phyloP scores from a whole-genome alignment of 495 filamentous ascomycete genomes.

The Bacidia gigantensis region DNA sequence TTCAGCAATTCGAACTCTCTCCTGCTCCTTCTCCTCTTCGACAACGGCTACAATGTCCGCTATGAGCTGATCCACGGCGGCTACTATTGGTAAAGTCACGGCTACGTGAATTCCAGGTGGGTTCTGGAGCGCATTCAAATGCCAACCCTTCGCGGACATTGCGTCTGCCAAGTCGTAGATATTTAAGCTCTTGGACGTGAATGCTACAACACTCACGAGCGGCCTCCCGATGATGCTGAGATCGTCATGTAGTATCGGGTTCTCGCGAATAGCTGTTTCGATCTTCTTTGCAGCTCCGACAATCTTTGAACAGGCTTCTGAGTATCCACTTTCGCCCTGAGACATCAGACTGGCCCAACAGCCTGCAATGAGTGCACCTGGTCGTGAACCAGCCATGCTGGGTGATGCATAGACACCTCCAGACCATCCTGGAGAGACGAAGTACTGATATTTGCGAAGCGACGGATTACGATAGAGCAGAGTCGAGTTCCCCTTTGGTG shows the following conservation, averaged over 20 bases:
- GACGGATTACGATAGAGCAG: constrained; percentile 72
- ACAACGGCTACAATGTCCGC: constrained; percentile 65
- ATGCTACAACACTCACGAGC: constrained; percentile 80
- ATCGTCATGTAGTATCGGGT: constrained; percentile 51
- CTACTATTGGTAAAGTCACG: constrained; percentile 80
- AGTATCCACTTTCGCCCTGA: constrained; percentile 81
- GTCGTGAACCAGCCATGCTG: constrained; percentile 76
- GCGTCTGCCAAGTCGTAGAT: constrained; percentile 81
- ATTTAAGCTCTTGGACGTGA: constrained; percentile 61
- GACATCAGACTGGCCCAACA: constrained; percentile 86
- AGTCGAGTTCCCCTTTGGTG: constrained; percentile 89
- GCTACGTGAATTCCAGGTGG: constrained; percentile 94
- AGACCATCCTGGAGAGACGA: constrained; percentile 86
- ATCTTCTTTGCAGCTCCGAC: constrained; percentile 79
- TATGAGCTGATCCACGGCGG: constrained; percentile 61
- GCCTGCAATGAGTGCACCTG: constrained; percentile 84
- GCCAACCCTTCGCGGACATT: constrained; percentile 76
- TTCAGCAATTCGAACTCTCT: constrained; percentile 49
- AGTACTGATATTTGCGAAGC: constrained; percentile 83
- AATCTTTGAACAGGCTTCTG: constrained; percentile 70
- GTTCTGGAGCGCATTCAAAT: constrained; percentile 84
- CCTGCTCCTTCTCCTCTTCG: constrained; percentile 57
- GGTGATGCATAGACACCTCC: constrained; percentile 94
- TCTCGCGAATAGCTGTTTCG: constrained; percentile 54
- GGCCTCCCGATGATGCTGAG: constrained; percentile 74